phyloP scores from a whole-genome alignment of 352 stramenopile species.

The Pythium insidiosum region DNA sequence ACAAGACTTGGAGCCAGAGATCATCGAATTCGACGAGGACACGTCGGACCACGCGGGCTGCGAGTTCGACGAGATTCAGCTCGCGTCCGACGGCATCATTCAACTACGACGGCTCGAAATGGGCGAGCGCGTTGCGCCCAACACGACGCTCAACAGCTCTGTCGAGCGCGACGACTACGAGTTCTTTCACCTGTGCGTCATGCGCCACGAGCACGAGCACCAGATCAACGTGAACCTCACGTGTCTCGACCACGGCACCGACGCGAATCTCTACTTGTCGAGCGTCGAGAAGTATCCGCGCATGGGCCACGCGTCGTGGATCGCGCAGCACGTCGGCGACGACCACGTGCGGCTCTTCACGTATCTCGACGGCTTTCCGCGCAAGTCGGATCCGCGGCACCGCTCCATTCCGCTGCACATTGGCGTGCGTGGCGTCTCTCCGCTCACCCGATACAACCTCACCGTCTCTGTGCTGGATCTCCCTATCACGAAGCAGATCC shows the following conservation, averaged over 20 bases:
- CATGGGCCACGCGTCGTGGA: constrained; percentile 59
- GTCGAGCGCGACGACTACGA: constrained; percentile 41
- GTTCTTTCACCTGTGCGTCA: constrained; percentile 71
- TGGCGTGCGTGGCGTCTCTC: constrained; percentile 38
- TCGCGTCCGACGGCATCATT: constrained; percentile 60
- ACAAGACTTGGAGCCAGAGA: too few relatives aligned
- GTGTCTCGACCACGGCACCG: constrained; percentile 12
- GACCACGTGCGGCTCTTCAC: constrained; percentile 62
- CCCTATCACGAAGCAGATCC: constrained; percentile 37
- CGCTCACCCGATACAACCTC: constrained; percentile 31
- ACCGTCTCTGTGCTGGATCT: constrained; percentile 55
- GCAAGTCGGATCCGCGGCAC: constrained; percentile 28
- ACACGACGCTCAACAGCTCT: constrained; percentile 57
- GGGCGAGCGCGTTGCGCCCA: constrained; percentile 44
- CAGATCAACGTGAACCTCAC: constrained; percentile 57
- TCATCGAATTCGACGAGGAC: background rate
- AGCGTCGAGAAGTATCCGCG: constrained; percentile 56
- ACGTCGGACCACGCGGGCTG: constrained; percentile 13
- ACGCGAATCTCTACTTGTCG: constrained; percentile 69
- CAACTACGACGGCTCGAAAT: constrained; percentile 30
- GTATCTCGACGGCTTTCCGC: constrained; percentile 73
- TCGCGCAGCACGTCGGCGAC: constrained; percentile 45
- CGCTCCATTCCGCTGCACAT: constrained; percentile 67
- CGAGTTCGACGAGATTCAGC: constrained; percentile 56
- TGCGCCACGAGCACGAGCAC: constrained; percentile 73